Percentiles rank a stretch among this genome's conserved stretches.
These are phyloP conservation scores for Chaetomium globosum DNA, from an alignment of 2,329 filamentous ascomycete genomes.

Conservation along the genomic window DNA sequence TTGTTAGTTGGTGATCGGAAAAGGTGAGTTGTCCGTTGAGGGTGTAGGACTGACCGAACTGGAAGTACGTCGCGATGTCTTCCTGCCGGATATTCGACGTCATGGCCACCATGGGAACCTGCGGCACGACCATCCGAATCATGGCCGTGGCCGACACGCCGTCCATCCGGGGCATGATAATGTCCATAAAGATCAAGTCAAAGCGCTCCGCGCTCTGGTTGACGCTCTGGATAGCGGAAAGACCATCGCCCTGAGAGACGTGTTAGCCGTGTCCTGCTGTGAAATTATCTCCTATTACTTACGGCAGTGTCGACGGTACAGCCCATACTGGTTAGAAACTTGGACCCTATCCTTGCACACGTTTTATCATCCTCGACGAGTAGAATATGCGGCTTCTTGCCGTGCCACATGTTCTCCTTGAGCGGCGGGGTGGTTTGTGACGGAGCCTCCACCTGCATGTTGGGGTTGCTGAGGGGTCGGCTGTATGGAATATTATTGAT, in stretches of 20 bases:
- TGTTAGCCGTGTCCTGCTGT: constrained; percentile 9
- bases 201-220: constrained; percentile 55
- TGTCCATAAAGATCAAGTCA: constrained; percentile 81
- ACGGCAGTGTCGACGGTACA: constrained; percentile 70
- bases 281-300: constrained; percentile 41
- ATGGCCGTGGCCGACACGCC: constrained; percentile 93
- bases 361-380: constrained; percentile 82
- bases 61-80: constrained; percentile 96
- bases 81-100: constrained; percentile 97
- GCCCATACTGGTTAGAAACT: constrained; percentile 66
- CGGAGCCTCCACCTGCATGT: constrained; percentile 47
- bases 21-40: not conserved
- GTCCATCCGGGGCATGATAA: constrained; percentile 96
- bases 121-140: constrained; percentile 81
- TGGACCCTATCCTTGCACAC: constrained; percentile 68
- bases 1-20: constrained; percentile 36
- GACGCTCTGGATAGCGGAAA: constrained; percentile 89
- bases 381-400: constrained; percentile 74
- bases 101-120: constrained; percentile 93
- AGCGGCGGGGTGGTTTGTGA: constrained; percentile 44
- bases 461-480: constrained; percentile 66
- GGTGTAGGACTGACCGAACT: constrained; percentile 70
- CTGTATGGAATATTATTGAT: constrained; percentile 92
- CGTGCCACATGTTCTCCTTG: constrained; percentile 56
- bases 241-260: constrained; percentile 69